Conservation (phyloP, 257 asterid genomes). For the Gardenia jasminoides region DNA sequence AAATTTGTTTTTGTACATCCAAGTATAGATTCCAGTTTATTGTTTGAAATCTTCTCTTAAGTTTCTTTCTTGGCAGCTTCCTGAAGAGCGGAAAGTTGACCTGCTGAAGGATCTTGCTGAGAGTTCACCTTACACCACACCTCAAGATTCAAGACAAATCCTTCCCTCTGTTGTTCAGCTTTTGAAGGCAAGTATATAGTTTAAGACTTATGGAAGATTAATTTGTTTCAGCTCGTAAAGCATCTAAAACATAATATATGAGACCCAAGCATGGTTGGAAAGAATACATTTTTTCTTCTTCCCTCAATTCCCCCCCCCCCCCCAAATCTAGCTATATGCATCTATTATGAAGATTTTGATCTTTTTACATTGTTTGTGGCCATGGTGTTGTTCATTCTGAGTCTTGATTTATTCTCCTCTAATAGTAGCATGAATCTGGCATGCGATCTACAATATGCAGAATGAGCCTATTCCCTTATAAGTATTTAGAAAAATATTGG, state of each 20-base stretch:
- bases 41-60: too few species aligned
- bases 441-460: neutral
- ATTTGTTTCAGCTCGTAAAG: neutral
- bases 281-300: too few species aligned
- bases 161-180: slow-evolving; percentile 81
- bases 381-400: neutral
- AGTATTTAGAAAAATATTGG: neutral
- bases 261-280: neutral
- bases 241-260: neutral
- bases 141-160: slow-evolving; percentile 82
- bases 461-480: neutral
- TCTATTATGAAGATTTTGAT: neutral
- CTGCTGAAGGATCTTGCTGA: slow-evolving; percentile 94
- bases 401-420: neutral
- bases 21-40: neutral
- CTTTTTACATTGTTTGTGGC: neutral
- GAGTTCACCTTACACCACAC: slow-evolving; percentile 78
- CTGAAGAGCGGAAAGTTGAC: slow-evolving; percentile 86
- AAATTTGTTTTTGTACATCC: neutral
- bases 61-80: slow-evolving; percentile 54
- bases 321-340: neutral
- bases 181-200: slow-evolving; percentile 56
- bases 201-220: neutral
- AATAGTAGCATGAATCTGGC: neutral
- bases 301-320: neutral